Evolutionary conservation across 331 rosid species (phyloP).

Genomic region (Acacia concinna): DNA sequence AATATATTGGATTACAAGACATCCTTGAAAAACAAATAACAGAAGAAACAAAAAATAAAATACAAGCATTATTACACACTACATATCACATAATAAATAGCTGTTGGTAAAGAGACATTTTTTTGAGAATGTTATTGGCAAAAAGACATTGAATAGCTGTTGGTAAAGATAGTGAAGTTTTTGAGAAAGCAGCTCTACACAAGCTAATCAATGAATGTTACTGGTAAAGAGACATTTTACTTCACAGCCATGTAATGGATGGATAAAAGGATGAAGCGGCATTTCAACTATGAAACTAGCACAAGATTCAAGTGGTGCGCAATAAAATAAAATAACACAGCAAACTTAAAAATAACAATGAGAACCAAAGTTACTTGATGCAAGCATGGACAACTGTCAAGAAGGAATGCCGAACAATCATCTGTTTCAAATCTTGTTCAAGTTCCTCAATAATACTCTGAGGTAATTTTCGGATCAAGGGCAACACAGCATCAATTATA

Average conservation of each 20-base stretch:
- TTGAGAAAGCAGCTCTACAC: background rate
- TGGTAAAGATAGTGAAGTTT: background rate
- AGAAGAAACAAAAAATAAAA: background rate
- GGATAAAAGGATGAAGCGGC: background rate
- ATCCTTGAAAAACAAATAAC: background rate
- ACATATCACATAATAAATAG: background rate
- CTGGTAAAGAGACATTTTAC: background rate
- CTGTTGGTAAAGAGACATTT: background rate
- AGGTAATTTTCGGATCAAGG: constrained; percentile 80
- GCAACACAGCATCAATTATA: constrained; percentile 89
- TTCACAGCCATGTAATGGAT: background rate
- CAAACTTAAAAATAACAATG: constrained; percentile 13
- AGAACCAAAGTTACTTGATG: constrained; percentile 69
- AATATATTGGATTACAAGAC: background rate
- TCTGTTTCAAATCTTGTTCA: constrained; percentile 90
- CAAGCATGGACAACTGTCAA: constrained; percentile 99
- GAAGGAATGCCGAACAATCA: constrained; percentile 91
- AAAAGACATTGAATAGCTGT: no score
- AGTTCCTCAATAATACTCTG: constrained; percentile 82
- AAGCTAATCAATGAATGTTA: background rate
- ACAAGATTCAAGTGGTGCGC: constrained; percentile 18
- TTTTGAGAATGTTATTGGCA: no score
- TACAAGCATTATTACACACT: constrained; percentile 13
- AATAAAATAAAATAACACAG: constrained; percentile 16
- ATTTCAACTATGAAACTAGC: background rate